Evolutionary conservation across 75 land plant genomes (phyloP), one percentile per base, ranked within the genome.

Genomic region (Larix kaempferi): DNA sequence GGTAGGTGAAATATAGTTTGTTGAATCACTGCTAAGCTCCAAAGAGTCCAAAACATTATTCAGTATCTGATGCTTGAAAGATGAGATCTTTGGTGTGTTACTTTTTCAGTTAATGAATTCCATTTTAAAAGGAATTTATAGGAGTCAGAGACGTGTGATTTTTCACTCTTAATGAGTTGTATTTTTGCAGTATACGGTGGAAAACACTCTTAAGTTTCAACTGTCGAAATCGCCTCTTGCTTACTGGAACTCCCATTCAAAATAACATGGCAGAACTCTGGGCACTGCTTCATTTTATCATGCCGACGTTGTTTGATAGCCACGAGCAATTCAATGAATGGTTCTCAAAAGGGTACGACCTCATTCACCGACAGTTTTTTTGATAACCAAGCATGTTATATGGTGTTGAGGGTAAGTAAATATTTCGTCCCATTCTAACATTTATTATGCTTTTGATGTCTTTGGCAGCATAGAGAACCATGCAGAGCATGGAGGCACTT

Each of bases 261-360:
- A 97, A 97, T 84, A 97, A 93, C 85, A 97, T 97, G 99, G 98
- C 98, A 58, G 99, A 97, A 77, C 78, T 97, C 57, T 95, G 99
- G 99, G 95, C 99, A 12, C 92, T 97, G 74, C 85, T 97, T 57
- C 99, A 97, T 85, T 97, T 97, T 79, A 97, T 97, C 69, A 97
- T 97, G 99, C 99, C 99, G 1, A 97, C 99, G 22, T 83, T 97
- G 35, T 97, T 97, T 89, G 99, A 97, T 80, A 97, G 99, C 79
- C 99, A 97, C 81, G 99, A 97, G 78, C 98, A 94, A 75, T 97
- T 97, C 75, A 92, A 91, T 81, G 98, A 95, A 67, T 95, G 99
- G 99, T 97, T 97, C 85, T 94, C 99, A 19, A 97, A 97, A 83
- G 99, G 99, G 99, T 96, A 87, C 26, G 29, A 56, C 16, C 59